Base-by-base conservation (phyloP, 2,329 filamentous ascomycete genomes). In the Berkeleyomyces basicola region DNA sequence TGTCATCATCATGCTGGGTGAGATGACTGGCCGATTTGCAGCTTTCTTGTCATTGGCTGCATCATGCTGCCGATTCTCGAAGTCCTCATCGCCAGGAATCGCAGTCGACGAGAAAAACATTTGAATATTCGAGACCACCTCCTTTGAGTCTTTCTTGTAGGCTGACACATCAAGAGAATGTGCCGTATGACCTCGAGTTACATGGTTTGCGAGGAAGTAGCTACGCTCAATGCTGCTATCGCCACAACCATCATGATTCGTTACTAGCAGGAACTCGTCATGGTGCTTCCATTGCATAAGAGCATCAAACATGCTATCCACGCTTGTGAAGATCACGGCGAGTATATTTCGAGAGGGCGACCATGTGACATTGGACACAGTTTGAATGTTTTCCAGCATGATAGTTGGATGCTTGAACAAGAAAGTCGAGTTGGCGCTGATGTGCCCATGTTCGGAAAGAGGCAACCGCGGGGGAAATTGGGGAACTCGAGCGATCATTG, bases 341-440 rank as follows among this genome's bases (percentile, higher is more conserved):
- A 58, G 58, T 3, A 14, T 16, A 11, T 37, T n/a, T 7, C 40
- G 9, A 14, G 31, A 46, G 10, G 11, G n/a, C 37, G 23, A 31
- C 14, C 58, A 64, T 3, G 10, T 37, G 2, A 61, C 59, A 43
- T n/a, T 14, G 11, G 53, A 5, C 3, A 64, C 39, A 11, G 43
- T 36, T 3, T 16, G 43, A 58, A 61, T 58, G 31, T 43, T 61
- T 16, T 61, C 51, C 33, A 64, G 51, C 7, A 61, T n/a, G 7
- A 64, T 44, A 16, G 51, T 23, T 4, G 63, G 59, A 23, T 61
- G 58, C 40, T 46, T 59, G 59, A 61, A 61, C 2, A 16, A 43
- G 59, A 64, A 43, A 33, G 59, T 61, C 3, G 59, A 61, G 63
- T 61, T 61, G 31, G 59, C 53, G 3, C 39, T 43, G 37, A 49